Percentiles rank a stretch among this genome's conserved stretches.
These are phyloP conservation scores for Radiomyces spectabilis DNA, from an alignment of 192 early-diverging fungal species.

Conservation along the genomic window DNA sequence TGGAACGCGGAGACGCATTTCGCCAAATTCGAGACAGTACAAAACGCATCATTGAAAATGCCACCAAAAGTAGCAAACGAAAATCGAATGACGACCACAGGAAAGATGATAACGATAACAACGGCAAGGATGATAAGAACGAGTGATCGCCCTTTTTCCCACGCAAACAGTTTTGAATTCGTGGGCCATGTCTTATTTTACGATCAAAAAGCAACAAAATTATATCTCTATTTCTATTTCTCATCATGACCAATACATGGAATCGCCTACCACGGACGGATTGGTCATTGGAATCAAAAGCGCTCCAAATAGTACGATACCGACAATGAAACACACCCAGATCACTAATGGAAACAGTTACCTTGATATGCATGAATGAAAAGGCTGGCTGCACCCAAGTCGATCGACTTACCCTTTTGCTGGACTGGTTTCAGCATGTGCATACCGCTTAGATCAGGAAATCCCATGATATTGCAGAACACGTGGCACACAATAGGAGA, in stretches of 20 bases:
- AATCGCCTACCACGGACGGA: too few species aligned
- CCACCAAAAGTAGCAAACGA: conserved; percentile 7
- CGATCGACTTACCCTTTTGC: neutral
- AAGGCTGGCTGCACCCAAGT: too few species aligned
- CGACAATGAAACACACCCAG: neutral
- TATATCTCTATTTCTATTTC: too few species aligned
- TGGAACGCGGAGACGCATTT: conserved; percentile 30
- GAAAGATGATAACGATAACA: too few species aligned
- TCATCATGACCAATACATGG: too few species aligned
- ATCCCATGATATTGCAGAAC: conserved; percentile 73
- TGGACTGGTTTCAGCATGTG: neutral
- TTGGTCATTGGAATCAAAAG: too few species aligned
- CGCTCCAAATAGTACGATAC: neutral
- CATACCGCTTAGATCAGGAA: conserved; percentile 44
- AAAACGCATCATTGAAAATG: conserved; percentile 20
- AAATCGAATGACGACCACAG: neutral
- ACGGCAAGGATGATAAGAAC: too few species aligned
- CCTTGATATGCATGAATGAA: too few species aligned
- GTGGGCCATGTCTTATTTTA: too few species aligned
- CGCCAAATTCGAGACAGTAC: conserved; percentile 25
- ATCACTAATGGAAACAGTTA: neutral
- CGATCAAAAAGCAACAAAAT: too few species aligned
- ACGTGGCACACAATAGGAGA: conserved; percentile 51
- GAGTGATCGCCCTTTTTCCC: too few species aligned
- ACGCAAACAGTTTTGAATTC: too few species aligned